These are phyloP conservation scores for Fusarium domesticum DNA, from an alignment of 2,329 filamentous ascomycete genomes.

Conservation along the genomic window DNA sequence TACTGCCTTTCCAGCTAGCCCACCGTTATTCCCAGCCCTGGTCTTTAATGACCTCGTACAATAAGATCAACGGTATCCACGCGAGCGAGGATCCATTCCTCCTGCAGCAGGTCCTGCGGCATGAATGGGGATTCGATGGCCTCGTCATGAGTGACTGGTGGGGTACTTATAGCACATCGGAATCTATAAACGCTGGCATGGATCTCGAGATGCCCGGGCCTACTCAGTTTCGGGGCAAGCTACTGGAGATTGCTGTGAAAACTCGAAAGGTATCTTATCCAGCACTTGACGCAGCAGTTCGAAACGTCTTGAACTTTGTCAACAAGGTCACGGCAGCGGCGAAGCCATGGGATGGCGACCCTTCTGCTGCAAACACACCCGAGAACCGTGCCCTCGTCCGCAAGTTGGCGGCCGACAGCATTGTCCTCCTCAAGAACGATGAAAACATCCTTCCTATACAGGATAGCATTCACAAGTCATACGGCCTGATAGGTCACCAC, in stretches of 20 bases:
- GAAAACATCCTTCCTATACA: no score
- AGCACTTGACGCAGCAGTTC: constrained; percentile 21
- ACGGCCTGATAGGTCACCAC: no score
- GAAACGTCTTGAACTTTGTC: constrained; percentile 18
- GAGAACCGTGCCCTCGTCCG: constrained; percentile 22
- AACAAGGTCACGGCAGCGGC: no score
- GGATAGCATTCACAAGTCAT: no score
- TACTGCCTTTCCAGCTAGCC: constrained; percentile 38
- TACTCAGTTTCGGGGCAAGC: constrained; percentile 15
- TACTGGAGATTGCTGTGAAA: constrained; percentile 21
- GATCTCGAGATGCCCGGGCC: constrained; percentile 37
- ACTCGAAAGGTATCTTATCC: constrained; percentile 16
- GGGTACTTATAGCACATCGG: constrained; percentile 26
- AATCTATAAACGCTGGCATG: constrained; percentile 24
- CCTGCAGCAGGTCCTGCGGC: constrained; percentile 31
- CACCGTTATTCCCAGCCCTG: constrained; percentile 35
- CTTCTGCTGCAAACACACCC: constrained; percentile 11
- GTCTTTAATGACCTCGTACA: constrained; percentile 32
- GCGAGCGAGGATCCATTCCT: constrained; percentile 17
- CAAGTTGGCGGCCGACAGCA: constrained; percentile 47
- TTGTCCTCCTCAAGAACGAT: constrained; percentile 30
- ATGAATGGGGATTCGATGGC: constrained; percentile 39
- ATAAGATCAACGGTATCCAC: constrained; percentile 40
- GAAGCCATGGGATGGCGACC: no score
- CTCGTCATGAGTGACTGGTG: constrained; percentile 36